phyloP scores from a whole-genome alignment of 2,329 filamentous ascomycete species.

The Talaromyces sp. region DNA sequence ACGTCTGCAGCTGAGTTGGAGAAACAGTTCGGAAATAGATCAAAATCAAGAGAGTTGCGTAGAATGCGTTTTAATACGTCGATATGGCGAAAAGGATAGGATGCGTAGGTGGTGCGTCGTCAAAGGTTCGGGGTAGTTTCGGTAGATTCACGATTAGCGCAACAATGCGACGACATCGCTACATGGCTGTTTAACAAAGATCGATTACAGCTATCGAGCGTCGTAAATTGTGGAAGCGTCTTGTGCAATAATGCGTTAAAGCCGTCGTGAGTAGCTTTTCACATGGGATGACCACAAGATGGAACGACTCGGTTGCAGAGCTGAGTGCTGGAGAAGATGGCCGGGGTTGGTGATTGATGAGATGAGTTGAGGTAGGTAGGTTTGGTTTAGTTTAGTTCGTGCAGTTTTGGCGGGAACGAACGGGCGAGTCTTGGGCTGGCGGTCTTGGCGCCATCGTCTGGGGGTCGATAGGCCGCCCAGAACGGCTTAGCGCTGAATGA shows the following conservation, averaged over 20 bases:
- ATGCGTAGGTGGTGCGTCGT: neutral
- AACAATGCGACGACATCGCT: conserved; percentile 20
- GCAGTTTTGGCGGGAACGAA: conserved; percentile 3
- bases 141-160: conserved; percentile 11
- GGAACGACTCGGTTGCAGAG: neutral
- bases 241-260: neutral
- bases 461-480: neutral
- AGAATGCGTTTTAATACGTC: neutral
- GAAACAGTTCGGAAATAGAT: neutral
- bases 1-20: neutral
- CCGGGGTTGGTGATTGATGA: neutral
- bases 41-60: neutral
- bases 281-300: neutral
- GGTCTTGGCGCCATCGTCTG: neutral
- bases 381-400: neutral
- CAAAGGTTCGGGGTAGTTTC: neutral
- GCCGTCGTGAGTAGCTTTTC: neutral
- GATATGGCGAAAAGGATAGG: neutral
- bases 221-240: neutral
- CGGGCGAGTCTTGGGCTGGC: conserved; percentile 1
- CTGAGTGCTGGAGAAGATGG: neutral
- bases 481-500: neutral
- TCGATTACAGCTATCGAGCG: neutral
- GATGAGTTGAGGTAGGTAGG: neutral
- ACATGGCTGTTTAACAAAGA: conserved; percentile 12